Evolutionary conservation across 768 basidiomycete species (phyloP).

Genomic region (Coprinopsis cinerea): DNA sequence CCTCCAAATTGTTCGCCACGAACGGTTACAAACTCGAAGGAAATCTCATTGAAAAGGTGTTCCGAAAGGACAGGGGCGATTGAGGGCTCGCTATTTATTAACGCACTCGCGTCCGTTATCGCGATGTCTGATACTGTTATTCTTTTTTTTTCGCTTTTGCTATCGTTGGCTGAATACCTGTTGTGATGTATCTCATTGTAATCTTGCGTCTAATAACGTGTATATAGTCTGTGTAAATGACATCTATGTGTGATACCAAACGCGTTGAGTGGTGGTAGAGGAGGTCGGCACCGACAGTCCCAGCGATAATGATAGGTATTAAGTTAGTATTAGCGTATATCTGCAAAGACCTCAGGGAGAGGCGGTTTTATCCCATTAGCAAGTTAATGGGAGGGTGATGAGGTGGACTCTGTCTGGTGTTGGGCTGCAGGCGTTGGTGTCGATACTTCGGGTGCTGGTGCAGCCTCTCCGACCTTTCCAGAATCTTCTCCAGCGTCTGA

Average conservation of each 20-base stretch:
- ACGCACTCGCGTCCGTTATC: not conserved
- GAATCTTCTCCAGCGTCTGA: conserved; percentile 11
- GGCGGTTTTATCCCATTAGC: not conserved
- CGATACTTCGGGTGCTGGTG: not conserved
- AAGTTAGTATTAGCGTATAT: not conserved
- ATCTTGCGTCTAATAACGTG: not conserved
- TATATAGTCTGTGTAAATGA: no score
- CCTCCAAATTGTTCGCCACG: conserved; percentile 73
- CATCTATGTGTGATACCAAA: not conserved
- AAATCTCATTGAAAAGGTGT: conserved; percentile 68
- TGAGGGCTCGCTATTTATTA: not conserved
- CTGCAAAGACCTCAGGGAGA: not conserved
- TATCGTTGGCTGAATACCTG: not conserved
- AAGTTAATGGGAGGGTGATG: not conserved
- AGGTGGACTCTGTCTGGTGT: not conserved
- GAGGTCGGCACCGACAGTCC: not conserved
- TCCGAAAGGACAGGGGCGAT: conserved; percentile 1
- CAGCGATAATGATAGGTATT: not conserved
- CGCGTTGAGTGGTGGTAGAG: not conserved
- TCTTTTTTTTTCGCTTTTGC: not conserved
- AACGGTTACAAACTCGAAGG: conserved; percentile 83
- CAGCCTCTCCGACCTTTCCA: not conserved
- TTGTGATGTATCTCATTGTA: conserved; percentile 7
- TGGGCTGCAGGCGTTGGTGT: not conserved
- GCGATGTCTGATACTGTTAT: not conserved